phyloP scores from a whole-genome alignment of 1,139 yeast genomes.

The Saccharomyces pastorianus region DNA sequence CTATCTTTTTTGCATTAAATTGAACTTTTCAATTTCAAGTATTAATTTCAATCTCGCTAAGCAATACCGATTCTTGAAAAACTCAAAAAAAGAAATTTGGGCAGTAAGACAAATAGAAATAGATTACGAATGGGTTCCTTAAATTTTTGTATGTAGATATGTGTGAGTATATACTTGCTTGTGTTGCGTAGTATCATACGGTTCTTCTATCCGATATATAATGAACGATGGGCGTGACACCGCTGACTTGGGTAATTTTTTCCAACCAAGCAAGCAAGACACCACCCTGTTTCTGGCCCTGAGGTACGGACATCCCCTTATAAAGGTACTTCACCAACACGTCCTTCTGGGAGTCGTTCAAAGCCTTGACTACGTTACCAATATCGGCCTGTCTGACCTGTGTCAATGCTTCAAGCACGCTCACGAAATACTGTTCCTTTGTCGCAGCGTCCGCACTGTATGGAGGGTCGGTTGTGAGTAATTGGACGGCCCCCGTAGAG shows the following conservation, averaged over 20 bases:
- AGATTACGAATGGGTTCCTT: background rate
- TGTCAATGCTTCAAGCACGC: constrained; percentile 68
- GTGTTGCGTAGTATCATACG: constrained; percentile 31
- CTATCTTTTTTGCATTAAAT: background rate
- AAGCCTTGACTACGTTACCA: constrained; percentile 47
- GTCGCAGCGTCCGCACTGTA: constrained; percentile 57
- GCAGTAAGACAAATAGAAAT: no score
- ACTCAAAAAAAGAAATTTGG: no score
- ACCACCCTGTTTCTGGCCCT: constrained; percentile 84
- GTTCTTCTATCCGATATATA: constrained; percentile 80
- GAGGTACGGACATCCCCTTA: constrained; percentile 69
- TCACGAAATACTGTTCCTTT: constrained; percentile 37
- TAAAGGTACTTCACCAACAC: constrained; percentile 77
- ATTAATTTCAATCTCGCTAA: background rate
- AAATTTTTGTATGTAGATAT: background rate
- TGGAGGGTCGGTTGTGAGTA: constrained; percentile 68
- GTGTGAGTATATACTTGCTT: no score
- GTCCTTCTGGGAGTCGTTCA: constrained; percentile 62
- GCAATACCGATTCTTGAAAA: background rate
- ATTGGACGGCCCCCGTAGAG: constrained; percentile 53
- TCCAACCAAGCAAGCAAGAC: constrained; percentile 85
- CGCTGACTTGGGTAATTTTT: constrained; percentile 73
- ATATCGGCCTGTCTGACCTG: constrained; percentile 72
- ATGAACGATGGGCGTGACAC: constrained; percentile 83
- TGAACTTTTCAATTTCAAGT: background rate